Conservation (phyloP, 148 eudicot species). For the Gaultheria prostrata region DNA sequence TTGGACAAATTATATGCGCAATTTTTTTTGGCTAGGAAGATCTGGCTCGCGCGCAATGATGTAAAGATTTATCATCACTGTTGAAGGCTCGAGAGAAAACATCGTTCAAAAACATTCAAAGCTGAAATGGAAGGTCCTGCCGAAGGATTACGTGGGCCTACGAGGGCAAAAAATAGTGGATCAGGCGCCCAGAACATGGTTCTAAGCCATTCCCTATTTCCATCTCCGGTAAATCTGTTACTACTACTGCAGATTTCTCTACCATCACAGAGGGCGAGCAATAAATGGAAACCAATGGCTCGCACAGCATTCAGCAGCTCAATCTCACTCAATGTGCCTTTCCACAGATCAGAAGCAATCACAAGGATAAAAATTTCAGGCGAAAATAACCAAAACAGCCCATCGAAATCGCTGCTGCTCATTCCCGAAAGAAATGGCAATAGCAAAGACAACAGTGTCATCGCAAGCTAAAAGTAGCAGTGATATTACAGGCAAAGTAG, state of each 20-base stretch:
- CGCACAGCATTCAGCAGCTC: not conserved
- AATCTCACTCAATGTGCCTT: not conserved
- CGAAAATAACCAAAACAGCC: not conserved
- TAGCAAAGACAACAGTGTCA: not conserved
- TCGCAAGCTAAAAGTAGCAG: slow-evolving; percentile 3
- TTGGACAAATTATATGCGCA: too few relatives aligned
- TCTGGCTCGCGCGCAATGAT: too few relatives aligned
- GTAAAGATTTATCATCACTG: too few relatives aligned
- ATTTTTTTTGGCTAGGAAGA: too few relatives aligned
- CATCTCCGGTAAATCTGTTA: not conserved
- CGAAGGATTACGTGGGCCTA: not conserved
- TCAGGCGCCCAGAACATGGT: too few relatives aligned
- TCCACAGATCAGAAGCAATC: not conserved
- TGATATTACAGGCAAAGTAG: slow-evolving; percentile 1
- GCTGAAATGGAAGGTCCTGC: too few relatives aligned
- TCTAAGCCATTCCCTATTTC: not conserved
- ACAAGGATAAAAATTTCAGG: not conserved
- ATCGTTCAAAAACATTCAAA: too few relatives aligned
- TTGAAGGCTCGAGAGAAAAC: too few relatives aligned
- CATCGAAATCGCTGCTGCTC: not conserved
- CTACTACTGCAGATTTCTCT: not conserved
- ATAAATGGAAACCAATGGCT: not conserved
- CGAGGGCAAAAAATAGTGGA: not conserved
- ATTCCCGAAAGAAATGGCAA: slow-evolving; percentile 1
- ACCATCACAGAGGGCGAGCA: not conserved